A percentile compares a stretch with the other conserved stretches of the same genome.
phyloP scores from a whole-genome alignment of 345 rosid species.

The Citrus hindsii region DNA sequence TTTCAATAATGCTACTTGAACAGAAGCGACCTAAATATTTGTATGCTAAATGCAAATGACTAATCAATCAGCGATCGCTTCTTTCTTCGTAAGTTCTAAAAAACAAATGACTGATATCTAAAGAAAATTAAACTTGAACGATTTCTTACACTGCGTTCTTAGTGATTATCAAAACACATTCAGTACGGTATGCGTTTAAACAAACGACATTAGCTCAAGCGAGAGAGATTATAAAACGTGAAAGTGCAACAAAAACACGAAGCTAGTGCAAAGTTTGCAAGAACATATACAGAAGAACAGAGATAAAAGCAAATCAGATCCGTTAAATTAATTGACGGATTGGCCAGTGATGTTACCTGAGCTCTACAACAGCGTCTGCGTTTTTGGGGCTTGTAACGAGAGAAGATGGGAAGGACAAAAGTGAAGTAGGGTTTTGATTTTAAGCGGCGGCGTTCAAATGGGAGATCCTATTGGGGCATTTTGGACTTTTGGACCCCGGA shows the following conservation, averaged over 20 bases:
- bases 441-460: not conserved
- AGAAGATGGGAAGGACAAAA: not conserved
- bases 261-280: not conserved
- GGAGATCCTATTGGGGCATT: not conserved
- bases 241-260: not conserved
- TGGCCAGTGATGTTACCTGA: not conserved
- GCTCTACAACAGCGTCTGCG: conserved; percentile 3
- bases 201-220: not conserved
- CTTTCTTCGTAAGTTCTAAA: not conserved
- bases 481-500: no score
- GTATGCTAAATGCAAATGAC: not conserved
- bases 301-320: not conserved
- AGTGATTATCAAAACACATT: not conserved
- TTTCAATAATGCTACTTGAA: not conserved
- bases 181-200: no score
- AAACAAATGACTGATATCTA: no score
- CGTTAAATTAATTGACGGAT: not conserved
- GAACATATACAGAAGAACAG: no score
- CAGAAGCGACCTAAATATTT: no score
- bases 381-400: not conserved
- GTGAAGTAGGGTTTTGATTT: conserved; percentile 15
- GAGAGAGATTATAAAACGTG: not conserved
- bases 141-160: not conserved
- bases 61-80: not conserved
- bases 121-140: no score